Conservation (phyloP, 2,329 filamentous ascomycete genomes). For the Microdochium paspali region DNA sequence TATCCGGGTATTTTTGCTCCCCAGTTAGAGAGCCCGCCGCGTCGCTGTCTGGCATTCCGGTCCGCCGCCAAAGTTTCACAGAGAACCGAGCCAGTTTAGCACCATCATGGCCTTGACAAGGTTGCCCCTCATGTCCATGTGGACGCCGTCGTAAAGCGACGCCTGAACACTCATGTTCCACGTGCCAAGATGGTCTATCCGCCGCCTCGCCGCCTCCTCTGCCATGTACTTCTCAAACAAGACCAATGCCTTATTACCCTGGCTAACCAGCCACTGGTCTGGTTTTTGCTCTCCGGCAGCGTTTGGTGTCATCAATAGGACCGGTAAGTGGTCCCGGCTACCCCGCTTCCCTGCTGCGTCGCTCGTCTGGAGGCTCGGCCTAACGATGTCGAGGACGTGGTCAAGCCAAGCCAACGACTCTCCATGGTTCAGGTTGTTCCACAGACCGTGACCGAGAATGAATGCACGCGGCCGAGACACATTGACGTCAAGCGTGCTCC, state of each 20-base stretch:
- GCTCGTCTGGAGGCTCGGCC: conserved; percentile 9
- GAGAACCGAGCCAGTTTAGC: conserved; percentile 31
- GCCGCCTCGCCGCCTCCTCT: conserved; percentile 20
- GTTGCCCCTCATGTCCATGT: conserved; percentile 36
- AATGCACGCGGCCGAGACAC: conserved; percentile 26
- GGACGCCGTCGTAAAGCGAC: conserved; percentile 36
- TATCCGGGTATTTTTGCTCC: too few relatives aligned
- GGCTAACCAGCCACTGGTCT: conserved; percentile 32
- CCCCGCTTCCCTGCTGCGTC: conserved; percentile 7
- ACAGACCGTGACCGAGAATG: conserved; percentile 35
- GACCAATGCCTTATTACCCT: conserved; percentile 36
- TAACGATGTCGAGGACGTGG: conserved; percentile 20
- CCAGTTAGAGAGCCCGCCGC: too few relatives aligned
- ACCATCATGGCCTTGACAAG: conserved; percentile 39
- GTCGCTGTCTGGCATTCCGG: neutral
- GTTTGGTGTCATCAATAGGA: conserved; percentile 32
- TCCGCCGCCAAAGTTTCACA: neutral
- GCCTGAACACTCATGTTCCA: conserved; percentile 41
- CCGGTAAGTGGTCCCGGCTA: conserved; percentile 8
- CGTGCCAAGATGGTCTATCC: conserved; percentile 35
- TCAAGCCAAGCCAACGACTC: conserved; percentile 30
- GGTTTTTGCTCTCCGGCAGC: conserved; percentile 34
- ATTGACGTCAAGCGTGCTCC: conserved; percentile 19
- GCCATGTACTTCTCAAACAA: conserved; percentile 31
- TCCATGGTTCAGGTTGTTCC: conserved; percentile 33